Conservation (phyloP, 805 yeast genomes). For the Cyberlindnera japonica region DNA sequence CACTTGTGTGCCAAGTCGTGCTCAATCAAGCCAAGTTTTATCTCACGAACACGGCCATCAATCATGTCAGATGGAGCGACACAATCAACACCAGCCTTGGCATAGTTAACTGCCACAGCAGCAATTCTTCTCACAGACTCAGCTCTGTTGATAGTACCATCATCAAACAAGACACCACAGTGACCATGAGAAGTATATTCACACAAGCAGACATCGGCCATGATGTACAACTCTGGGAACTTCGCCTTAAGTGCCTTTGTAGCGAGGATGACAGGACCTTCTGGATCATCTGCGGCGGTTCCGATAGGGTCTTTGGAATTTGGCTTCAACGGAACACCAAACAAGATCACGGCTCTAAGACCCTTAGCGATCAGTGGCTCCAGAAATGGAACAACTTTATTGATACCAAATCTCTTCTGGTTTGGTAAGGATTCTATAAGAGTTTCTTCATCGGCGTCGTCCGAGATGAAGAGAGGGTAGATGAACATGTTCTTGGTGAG, state of each 20-base stretch:
- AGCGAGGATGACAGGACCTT: slow-evolving; percentile 88
- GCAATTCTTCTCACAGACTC: slow-evolving; percentile 78
- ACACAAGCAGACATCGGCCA: slow-evolving; percentile 95
- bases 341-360: slow-evolving; percentile 76
- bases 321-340: slow-evolving; percentile 82
- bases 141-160: slow-evolving; percentile 78
- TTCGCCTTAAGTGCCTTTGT: slow-evolving; percentile 57
- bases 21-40: slow-evolving; percentile 77
- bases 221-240: slow-evolving; percentile 81
- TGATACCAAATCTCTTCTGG: slow-evolving; percentile 82
- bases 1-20: slow-evolving; percentile 83
- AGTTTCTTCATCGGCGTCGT: slow-evolving; percentile 74
- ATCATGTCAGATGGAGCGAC: slow-evolving; percentile 98
- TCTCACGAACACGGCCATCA: slow-evolving; percentile 89
- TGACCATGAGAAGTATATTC: slow-evolving; percentile 98
- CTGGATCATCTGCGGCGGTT: slow-evolving; percentile 90
- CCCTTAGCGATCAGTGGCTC: slow-evolving; percentile 73
- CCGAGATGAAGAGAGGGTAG: slow-evolving; percentile 85
- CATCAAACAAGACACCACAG: slow-evolving; percentile 87
- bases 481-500: slow-evolving; percentile 85
- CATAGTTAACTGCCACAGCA: slow-evolving; percentile 92
- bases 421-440: slow-evolving; percentile 78
- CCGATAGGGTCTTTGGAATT: slow-evolving; percentile 80
- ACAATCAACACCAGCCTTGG: slow-evolving; percentile 90
- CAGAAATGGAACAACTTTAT: slow-evolving; percentile 72